These are phyloP conservation scores for Hortiboletus rubellus DNA, from an alignment of 1,284 basidiomycete species.

Conservation along the genomic window DNA sequence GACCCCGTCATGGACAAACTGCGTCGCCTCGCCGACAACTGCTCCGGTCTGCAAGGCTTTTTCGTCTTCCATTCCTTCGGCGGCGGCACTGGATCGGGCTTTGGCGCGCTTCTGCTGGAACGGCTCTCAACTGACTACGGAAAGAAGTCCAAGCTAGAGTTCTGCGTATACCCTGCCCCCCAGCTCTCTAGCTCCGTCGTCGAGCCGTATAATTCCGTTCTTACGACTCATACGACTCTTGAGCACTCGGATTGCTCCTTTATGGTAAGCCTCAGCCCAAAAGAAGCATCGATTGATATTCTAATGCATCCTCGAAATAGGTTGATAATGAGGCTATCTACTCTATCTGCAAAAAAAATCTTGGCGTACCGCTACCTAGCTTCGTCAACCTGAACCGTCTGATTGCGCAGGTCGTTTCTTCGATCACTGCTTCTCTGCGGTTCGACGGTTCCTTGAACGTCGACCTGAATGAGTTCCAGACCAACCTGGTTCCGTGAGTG, in stretches of 20 bases:
- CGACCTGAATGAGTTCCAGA: conserved; percentile 98
- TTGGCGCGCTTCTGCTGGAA: conserved; percentile 96
- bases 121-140: conserved; percentile 97
- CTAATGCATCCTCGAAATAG: conserved; percentile 38
- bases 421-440: conserved; percentile 94
- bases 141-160: conserved; percentile 99
- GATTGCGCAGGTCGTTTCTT: conserved; percentile 98
- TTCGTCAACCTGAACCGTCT: conserved; percentile 96
- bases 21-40: conserved; percentile 96
- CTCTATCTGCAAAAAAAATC: conserved; percentile 97
- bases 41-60: conserved; percentile 98
- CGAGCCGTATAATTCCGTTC: conserved; percentile 98
- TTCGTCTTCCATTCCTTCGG: conserved; percentile 99
- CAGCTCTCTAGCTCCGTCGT: conserved; percentile 96
- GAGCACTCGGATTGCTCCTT: conserved; percentile 99
- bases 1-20: conserved; percentile 95
- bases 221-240: conserved; percentile 98
- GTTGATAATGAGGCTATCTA: conserved; percentile 98
- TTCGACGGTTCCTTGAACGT: conserved; percentile 99
- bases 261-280: conserved; percentile 60
- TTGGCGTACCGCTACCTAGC: conserved; percentile 84
- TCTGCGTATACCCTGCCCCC: conserved; percentile 96
- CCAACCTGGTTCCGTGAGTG: conserved; percentile 91
- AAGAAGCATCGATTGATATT: not conserved
- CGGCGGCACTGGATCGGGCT: conserved; percentile 99